Base-by-base conservation (phyloP, 108 stramenopile genomes). In the Epipyxis sp. region DNA sequence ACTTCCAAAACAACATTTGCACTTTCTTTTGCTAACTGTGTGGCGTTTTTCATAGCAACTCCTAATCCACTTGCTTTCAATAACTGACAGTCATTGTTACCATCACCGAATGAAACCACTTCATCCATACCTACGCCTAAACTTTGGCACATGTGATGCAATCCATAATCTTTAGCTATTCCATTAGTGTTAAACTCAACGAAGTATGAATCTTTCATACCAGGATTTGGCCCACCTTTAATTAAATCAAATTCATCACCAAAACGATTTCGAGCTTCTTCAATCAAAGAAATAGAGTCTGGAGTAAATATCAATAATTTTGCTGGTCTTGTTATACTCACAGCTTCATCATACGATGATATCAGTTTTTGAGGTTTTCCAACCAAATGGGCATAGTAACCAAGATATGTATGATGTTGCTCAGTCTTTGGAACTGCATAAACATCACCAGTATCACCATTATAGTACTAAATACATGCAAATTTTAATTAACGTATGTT, bases 11-110 rank as follows among this genome's bases (percentile, higher is more conserved):
- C 77, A 6, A 68, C 76, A 77, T 89, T 83, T 10, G 89, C 89
- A 32, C 82, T 85, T 62, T 88, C 44, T 71, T 91, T 90, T 43
- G 85, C 43, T 40, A 35, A 45, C 3, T 81, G 80, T 44, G 87
- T 65, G 32, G 85, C 90, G 82, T 92, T 92, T 65, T 88, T 87
- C 90, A 92, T 90, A 0, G 90, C 90, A 40, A 90, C 65, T 6
- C 91, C 91, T 69, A 69, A 59, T 25, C 91, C 90, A 30, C 88
- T 88, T 50, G 82, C 68, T 69, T 83, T 62, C 1, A 92, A 25
- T 50, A 92, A 87, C 65, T 92, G 90, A 10, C 86, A 40, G 80
- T 92, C 91, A 74, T 92, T 92, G 69, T 89, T 85, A 10, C 90
- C 91, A 80, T 92, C 91, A 1, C 91, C 91, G 77, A 92, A 89